Conservation (phyloP, 2,329 filamentous ascomycete species). For the Thielaviopsis musarum region DNA sequence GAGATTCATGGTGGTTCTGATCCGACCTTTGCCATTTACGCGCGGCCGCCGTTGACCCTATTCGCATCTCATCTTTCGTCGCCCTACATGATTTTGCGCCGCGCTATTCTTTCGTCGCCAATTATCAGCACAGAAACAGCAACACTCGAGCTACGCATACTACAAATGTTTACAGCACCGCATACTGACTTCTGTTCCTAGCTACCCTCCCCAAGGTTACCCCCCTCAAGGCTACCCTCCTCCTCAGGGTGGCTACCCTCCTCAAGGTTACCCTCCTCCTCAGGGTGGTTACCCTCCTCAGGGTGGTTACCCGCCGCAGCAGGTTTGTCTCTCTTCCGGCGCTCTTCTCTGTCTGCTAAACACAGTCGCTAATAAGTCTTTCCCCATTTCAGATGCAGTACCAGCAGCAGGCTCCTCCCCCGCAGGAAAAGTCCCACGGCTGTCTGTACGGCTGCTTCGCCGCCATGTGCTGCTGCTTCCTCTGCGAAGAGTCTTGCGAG, state of each 20-base stretch:
- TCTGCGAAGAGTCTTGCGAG: constrained; percentile 27
- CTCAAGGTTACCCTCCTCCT: constrained; percentile 15
- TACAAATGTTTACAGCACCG: not conserved
- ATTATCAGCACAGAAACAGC: too few species aligned
- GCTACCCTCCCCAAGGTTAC: constrained; percentile 14
- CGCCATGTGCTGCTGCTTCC: constrained; percentile 27
- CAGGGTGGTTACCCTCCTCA: constrained; percentile 16
- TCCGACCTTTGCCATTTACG: too few species aligned
- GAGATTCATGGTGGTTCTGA: too few species aligned
- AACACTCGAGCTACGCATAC: not conserved
- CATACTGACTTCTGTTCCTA: constrained; percentile 1
- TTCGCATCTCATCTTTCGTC: too few species aligned
- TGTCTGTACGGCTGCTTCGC: constrained; percentile 27
- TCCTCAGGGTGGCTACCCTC: constrained; percentile 15
- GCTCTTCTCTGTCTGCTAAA: not conserved
- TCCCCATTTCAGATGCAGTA: constrained; percentile 20
- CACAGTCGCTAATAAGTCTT: not conserved
- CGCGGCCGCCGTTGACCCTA: too few species aligned
- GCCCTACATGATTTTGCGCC: too few species aligned
- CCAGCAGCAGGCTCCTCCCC: constrained; percentile 18
- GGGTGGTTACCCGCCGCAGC: constrained; percentile 15
- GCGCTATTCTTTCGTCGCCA: too few species aligned
- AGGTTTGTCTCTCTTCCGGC: constrained; percentile 9
- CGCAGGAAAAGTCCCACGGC: constrained; percentile 25
- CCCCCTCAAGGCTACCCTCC: constrained; percentile 14